These are phyloP conservation scores for Cryptosporidium andersoni DNA, from an alignment of 169 alveolate genomes.

Conservation along the genomic window DNA sequence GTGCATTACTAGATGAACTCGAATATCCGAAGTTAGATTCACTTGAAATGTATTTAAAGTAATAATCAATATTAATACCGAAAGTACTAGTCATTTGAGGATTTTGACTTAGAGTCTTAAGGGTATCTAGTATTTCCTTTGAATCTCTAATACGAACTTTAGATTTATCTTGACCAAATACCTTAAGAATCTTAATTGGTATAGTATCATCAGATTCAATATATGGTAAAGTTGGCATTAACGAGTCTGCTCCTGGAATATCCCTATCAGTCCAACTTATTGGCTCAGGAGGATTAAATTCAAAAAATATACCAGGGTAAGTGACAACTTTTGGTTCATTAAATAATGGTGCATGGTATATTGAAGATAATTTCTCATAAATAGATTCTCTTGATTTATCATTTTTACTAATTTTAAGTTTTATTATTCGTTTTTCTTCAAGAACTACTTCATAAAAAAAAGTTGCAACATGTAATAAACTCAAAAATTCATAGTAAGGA, in stretches of 20 bases:
- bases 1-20: too few species aligned
- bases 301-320: conserved; percentile 63
- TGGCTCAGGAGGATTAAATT: conserved; percentile 48
- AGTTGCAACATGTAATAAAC: conserved; percentile 16
- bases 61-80: too few species aligned
- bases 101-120: background rate
- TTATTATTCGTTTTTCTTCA: conserved; percentile 52
- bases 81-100: too few species aligned
- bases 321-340: conserved; percentile 24
- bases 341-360: conserved; percentile 65
- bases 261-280: conserved; percentile 36
- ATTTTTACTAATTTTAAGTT: conserved; percentile 7
- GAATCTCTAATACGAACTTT: conserved; percentile 24
- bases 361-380: conserved; percentile 11
- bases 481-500: conserved; percentile 19
- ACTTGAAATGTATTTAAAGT: too few species aligned
- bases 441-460: conserved; percentile 49
- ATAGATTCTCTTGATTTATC: conserved; percentile 3
- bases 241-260: background rate
- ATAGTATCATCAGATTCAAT: background rate
- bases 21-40: too few species aligned
- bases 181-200: background rate
- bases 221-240: conserved; percentile 17
- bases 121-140: background rate
- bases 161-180: conserved; percentile 34